Evolutionary conservation across 1,284 basidiomycete species (phyloP).

Genomic region (Polyporus tsugae): DNA sequence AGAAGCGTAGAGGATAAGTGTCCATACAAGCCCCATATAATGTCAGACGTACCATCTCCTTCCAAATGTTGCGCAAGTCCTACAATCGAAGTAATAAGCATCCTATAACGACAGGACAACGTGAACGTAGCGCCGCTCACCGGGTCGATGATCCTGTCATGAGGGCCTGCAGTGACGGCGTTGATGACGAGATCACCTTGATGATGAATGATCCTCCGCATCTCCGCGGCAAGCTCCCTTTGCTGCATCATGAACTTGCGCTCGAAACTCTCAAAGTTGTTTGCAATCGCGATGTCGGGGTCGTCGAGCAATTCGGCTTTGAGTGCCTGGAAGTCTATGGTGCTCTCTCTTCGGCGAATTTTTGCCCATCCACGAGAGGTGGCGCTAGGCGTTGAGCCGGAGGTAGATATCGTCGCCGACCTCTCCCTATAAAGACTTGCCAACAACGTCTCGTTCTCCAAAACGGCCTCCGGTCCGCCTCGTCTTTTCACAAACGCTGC

Average conservation of each 20-base stretch:
- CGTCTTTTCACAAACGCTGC: slow-evolving; percentile 15
- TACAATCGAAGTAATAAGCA: slow-evolving; percentile 8
- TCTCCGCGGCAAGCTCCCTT: slow-evolving; percentile 39
- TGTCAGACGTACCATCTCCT: slow-evolving; percentile 40
- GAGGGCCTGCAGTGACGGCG: slow-evolving; percentile 42
- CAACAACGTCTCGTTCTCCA: slow-evolving; percentile 21
- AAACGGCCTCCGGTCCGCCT: slow-evolving; percentile 22
- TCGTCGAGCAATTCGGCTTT: slow-evolving; percentile 40
- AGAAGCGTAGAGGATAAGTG: neutral
- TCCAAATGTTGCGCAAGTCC: slow-evolving; percentile 42
- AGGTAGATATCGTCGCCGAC: neutral
- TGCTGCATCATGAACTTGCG: slow-evolving; percentile 46
- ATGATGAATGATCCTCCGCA: slow-evolving; percentile 35
- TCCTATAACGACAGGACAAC: neutral
- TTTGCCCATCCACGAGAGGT: neutral
- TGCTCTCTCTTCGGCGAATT: slow-evolving; percentile 18
- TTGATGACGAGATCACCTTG: slow-evolving; percentile 41
- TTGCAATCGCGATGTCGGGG: slow-evolving; percentile 37
- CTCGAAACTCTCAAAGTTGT: slow-evolving; percentile 41
- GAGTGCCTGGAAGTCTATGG: slow-evolving; percentile 37
- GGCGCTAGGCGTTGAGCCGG: neutral
- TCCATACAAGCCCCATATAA: neutral
- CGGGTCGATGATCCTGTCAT: slow-evolving; percentile 42
- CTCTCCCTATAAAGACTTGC: slow-evolving; percentile 12
- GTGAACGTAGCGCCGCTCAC: slow-evolving; percentile 24